Base-by-base conservation (phyloP, 306 rosid genomes). In the Glycine latifolia region DNA sequence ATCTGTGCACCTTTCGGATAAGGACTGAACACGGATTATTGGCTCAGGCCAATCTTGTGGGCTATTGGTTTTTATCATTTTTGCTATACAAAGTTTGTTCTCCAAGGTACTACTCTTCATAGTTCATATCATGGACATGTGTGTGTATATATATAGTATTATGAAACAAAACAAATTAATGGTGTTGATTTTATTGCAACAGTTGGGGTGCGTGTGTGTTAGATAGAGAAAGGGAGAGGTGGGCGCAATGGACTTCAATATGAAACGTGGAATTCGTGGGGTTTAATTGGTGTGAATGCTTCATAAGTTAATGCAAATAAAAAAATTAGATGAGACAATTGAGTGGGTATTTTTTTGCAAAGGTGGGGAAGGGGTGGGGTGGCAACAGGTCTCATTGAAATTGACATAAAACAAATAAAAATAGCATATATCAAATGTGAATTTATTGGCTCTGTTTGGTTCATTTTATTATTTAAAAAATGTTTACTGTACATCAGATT, bases 1-100 rank as follows among this genome's bases (percentile, higher is more conserved):
- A 16, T 85, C 50, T 4, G 5, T 43, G 66, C 89, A 82, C 20
- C 66, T 76, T 11, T 94, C 90, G 6, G 98, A 90, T 55, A 94
- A 77, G 87, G 95, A 83, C 58, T 94, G 98, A 62, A 94, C 98
- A 0, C 98, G 87, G 12, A 91, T 85, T 10, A 94, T 88, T 35
- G 97, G 95, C 56, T 94, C 98, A 1, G 98, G 98, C 98, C 98
- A 94, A 17, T 90, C 94, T 26, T 59, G 72, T 8, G 86, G 84
- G 63, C 78, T 78, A 72, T 20, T 89, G 10, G 3, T 54, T 0
- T 67, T 77, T 20, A 9, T 75, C 79, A 70, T 80, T 53, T 81
- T 62, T 26, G 31, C 31, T 26, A 6, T 54, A 75, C 1, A 58
- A 71, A 60, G 12, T 15, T 11, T 82, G 55, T 0, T 69, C 52